phyloP scores from a whole-genome alignment of 75 land plant genomes.

The Sequoiadendron giganteum region DNA sequence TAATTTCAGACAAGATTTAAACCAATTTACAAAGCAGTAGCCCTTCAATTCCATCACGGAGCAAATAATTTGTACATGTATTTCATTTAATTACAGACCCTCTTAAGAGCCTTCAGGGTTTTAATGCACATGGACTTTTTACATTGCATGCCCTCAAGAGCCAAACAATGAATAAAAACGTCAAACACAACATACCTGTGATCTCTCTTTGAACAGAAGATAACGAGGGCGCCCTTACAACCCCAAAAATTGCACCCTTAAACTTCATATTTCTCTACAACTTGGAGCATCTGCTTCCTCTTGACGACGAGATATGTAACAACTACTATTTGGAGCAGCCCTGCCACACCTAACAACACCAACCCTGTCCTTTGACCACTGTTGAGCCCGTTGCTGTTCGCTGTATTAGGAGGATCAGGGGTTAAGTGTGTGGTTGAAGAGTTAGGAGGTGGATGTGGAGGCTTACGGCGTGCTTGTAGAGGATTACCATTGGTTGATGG shows the following conservation, averaged over 20 bases:
- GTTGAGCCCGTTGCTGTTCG: background rate
- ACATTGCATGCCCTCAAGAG: constrained; percentile 6
- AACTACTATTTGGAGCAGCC: constrained; percentile 16
- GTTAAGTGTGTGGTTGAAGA: too few species aligned
- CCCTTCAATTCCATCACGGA: background rate
- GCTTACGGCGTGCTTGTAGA: background rate
- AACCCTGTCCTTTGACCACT: constrained; percentile 4
- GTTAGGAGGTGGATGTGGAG: too few species aligned
- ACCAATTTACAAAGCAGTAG: background rate
- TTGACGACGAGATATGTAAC: constrained; percentile 18
- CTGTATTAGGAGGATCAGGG: too few species aligned
- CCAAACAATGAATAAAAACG: background rate
- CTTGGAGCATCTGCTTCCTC: constrained; percentile 17
- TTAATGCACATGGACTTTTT: background rate
- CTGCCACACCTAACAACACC: constrained; percentile 15
- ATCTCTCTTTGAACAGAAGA: background rate
- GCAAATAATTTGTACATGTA: background rate
- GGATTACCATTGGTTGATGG: background rate
- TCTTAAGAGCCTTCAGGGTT: background rate
- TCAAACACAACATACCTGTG: constrained; percentile 6
- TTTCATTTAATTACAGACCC: background rate
- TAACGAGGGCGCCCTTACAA: background rate
- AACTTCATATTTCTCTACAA: constrained; percentile 18
- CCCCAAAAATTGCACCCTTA: background rate
- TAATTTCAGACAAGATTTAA: background rate